Conservation (phyloP, 164 flowering plant species). For the Tinospora cordifolia region DNA sequence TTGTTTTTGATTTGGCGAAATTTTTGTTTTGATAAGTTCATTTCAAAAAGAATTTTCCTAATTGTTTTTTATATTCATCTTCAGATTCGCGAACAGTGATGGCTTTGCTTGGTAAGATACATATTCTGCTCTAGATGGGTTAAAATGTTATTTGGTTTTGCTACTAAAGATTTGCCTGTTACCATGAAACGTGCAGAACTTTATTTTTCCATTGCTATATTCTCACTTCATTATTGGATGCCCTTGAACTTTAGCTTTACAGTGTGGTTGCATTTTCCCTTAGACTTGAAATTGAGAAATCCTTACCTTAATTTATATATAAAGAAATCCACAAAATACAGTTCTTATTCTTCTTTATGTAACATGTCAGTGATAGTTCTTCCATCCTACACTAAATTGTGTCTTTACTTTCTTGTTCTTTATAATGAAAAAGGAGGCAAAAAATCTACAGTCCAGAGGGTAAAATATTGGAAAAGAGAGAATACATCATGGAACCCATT, state of each 20-base stretch:
- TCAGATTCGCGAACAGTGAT: slow-evolving; percentile 96
- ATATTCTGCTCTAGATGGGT: not conserved
- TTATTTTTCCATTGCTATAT: not conserved
- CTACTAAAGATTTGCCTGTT: too few species aligned
- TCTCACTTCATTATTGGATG: slow-evolving; percentile 2
- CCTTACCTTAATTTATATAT: too few species aligned
- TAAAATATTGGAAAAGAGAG: too few species aligned
- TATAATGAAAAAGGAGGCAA: too few species aligned
- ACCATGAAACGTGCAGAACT: too few species aligned
- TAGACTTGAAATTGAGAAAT: not conserved
- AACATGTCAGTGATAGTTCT: not conserved
- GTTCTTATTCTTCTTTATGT: not conserved
- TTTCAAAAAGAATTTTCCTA: not conserved
- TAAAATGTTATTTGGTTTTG: too few species aligned
- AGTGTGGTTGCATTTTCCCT: not conserved
- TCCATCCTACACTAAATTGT: not conserved
- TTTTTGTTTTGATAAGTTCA: not conserved
- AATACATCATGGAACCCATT: too few species aligned
- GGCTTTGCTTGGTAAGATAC: slow-evolving; percentile 84
- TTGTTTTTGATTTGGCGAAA: not conserved
- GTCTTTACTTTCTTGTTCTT: not conserved
- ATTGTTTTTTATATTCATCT: slow-evolving; percentile 6
- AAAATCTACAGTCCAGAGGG: not conserved
- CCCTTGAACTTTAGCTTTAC: not conserved
- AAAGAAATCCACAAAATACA: too few species aligned